A percentile compares a stretch with the other conserved stretches of the same genome.
These are phyloP conservation scores for Podosphaera xanthii DNA, from an alignment of 2,329 filamentous ascomycete genomes.

Conservation along the genomic window DNA sequence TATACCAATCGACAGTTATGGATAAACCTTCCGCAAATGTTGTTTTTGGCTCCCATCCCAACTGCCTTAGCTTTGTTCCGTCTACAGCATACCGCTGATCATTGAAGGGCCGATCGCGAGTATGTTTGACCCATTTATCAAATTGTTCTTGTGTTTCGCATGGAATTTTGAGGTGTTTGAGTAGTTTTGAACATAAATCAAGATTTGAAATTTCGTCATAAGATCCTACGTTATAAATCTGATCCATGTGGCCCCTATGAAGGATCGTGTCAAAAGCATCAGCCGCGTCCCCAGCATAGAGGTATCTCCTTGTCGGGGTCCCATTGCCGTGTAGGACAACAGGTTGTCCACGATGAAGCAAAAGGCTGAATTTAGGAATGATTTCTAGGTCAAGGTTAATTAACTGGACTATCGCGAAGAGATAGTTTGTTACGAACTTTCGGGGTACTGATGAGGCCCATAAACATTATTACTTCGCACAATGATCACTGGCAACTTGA, in stretches of 20 bases:
- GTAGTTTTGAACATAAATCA: conserved; percentile 39
- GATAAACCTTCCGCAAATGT: conserved; percentile 38
- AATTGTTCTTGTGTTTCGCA: conserved; percentile 28
- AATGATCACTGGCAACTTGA: conserved; percentile 59
- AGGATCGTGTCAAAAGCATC: conserved; percentile 70
- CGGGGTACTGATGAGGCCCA: conserved; percentile 62
- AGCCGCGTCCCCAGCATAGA: conserved; percentile 58
- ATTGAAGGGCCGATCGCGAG: conserved; percentile 57
- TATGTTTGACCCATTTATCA: conserved; percentile 47
- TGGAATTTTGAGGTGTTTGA: conserved; percentile 36
- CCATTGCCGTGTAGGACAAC: conserved; percentile 59
- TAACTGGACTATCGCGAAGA: not conserved
- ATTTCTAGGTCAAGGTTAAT: conserved; percentile 33
- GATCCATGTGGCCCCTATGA: conserved; percentile 49
- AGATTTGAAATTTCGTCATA: conserved; percentile 57
- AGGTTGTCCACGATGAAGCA: conserved; percentile 41
- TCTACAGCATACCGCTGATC: conserved; percentile 53
- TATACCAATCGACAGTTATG: conserved; percentile 49
- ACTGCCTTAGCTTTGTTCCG: conserved; percentile 38
- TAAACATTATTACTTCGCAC: conserved; percentile 72
- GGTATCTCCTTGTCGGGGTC: conserved; percentile 48
- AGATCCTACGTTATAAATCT: conserved; percentile 67
- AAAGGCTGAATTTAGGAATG: conserved; percentile 59
- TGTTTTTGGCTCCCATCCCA: conserved; percentile 50
- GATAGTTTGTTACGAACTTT: conserved; percentile 32